These are phyloP conservation scores for Magnaporthiopsis poae DNA, from an alignment of 2,329 filamentous ascomycete genomes.

Conservation along the genomic window DNA sequence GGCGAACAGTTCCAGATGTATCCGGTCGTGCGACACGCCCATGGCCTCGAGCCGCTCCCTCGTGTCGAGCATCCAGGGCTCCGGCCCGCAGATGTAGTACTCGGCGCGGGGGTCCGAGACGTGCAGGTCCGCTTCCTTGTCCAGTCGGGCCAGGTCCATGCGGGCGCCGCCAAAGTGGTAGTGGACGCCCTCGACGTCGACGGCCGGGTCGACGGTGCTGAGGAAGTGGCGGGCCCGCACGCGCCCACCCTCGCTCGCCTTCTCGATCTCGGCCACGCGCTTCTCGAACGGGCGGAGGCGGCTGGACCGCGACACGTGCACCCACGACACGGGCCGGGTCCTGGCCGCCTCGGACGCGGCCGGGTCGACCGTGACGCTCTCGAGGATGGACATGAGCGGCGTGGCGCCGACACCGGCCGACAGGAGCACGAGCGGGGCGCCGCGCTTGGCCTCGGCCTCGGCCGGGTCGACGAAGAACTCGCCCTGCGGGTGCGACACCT, in stretches of 20 bases:
- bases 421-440: slow-evolving; percentile 52
- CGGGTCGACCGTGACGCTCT: slow-evolving; percentile 32
- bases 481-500: slow-evolving; percentile 46
- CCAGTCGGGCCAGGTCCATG: slow-evolving; percentile 47
- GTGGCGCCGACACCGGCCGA: slow-evolving; percentile 62
- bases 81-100: slow-evolving; percentile 66
- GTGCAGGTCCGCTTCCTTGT: slow-evolving; percentile 43
- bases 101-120: slow-evolving; percentile 43
- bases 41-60: slow-evolving; percentile 39
- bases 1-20: slow-evolving; percentile 61
- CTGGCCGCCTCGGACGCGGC: slow-evolving; percentile 14
- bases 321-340: slow-evolving; percentile 46
- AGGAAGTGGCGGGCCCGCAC: slow-evolving; percentile 50
- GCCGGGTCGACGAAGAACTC: slow-evolving; percentile 52
- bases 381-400: slow-evolving; percentile 56
- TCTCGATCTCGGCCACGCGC: slow-evolving; percentile 34
- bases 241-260: slow-evolving; percentile 27
- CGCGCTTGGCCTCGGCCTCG: slow-evolving; percentile 24
- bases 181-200: slow-evolving; percentile 34
- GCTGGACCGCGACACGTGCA: slow-evolving; percentile 48
- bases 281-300: slow-evolving; percentile 44
- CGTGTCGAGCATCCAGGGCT: slow-evolving; percentile 57
- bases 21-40: slow-evolving; percentile 48
- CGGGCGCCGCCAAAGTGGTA: slow-evolving; percentile 48
- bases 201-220: slow-evolving; percentile 33